Percentiles rank a stretch among this genome's conserved stretches.
Conservation (phyloP, 2,329 filamentous ascomycete species). For the Fusarium praegraminearum region DNA sequence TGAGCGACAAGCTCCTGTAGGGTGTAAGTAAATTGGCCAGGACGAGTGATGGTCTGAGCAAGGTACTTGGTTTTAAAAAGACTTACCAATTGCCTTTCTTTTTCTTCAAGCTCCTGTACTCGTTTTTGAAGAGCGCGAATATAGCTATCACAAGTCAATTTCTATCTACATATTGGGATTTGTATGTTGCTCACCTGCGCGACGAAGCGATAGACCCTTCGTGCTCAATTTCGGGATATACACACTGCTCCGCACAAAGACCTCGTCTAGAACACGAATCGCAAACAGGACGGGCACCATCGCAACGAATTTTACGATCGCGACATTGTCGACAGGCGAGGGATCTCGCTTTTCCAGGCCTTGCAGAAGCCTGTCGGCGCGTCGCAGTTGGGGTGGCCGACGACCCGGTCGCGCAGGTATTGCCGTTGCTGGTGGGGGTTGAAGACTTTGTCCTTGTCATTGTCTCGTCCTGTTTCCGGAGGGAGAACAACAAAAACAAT, state of each 20-base stretch:
- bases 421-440: constrained; percentile 3
- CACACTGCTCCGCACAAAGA: constrained; percentile 43
- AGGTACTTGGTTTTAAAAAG: constrained; percentile 3
- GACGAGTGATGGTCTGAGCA: background rate
- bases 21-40: constrained; percentile 11
- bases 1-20: constrained; percentile 33
- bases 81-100: constrained; percentile 45
- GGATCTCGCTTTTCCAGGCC: constrained; percentile 46
- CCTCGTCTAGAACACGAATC: constrained; percentile 46
- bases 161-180: background rate
- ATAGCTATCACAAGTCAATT: constrained; percentile 36
- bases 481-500: background rate
- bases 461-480: background rate
- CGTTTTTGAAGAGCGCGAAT: constrained; percentile 47
- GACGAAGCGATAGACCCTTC: constrained; percentile 48
- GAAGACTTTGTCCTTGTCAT: constrained; percentile 31
- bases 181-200: constrained; percentile 38
- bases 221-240: constrained; percentile 48
- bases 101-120: constrained; percentile 46
- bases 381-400: constrained; percentile 40
- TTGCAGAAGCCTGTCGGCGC: constrained; percentile 33
- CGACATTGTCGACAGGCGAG: constrained; percentile 48
- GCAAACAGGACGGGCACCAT: constrained; percentile 46
- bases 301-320: constrained; percentile 49
- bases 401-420: constrained; percentile 16